Evolutionary conservation across 1,284 basidiomycete genomes (phyloP).

Genomic region (Ustilago curta): DNA sequence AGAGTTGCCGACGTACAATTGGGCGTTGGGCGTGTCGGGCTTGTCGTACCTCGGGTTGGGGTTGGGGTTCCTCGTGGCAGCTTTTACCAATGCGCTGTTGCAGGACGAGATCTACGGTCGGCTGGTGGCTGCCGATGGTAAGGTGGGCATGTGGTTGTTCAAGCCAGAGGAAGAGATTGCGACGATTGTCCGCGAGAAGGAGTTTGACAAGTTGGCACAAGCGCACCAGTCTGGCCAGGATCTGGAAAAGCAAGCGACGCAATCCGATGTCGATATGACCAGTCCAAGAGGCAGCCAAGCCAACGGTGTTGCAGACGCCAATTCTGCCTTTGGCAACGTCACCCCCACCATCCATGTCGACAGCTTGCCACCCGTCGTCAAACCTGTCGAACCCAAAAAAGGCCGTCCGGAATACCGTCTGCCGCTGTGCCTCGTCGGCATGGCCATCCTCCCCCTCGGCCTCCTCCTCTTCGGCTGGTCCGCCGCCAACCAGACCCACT

Average conservation of each 20-base stretch:
- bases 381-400: constrained; percentile 23
- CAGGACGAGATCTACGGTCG: constrained; percentile 71
- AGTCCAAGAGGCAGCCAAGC: constrained; percentile 1
- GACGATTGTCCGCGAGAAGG: constrained; percentile 8
- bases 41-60: constrained; percentile 71
- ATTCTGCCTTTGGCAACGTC: constrained; percentile 17
- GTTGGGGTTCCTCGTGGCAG: constrained; percentile 70
- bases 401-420: constrained; percentile 65
- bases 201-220: background rate
- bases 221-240: constrained; percentile 2
- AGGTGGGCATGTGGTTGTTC: constrained; percentile 48
- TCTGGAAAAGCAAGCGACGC: background rate
- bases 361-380: background rate
- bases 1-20: constrained; percentile 70
- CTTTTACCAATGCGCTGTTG: constrained; percentile 67
- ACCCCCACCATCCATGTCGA: constrained; percentile 20
- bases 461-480: constrained; percentile 69
- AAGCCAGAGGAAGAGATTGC: constrained; percentile 20
- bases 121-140: constrained; percentile 47
- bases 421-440: constrained; percentile 71
- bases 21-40: constrained; percentile 69
- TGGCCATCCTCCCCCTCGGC: constrained; percentile 71
- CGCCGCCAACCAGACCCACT: constrained; percentile 50
- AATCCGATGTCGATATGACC: background rate
- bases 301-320: constrained; percentile 7